Evolutionary conservation across 208 protist genomes (phyloP).

Genomic region (Trypanosoma grayi): DNA sequence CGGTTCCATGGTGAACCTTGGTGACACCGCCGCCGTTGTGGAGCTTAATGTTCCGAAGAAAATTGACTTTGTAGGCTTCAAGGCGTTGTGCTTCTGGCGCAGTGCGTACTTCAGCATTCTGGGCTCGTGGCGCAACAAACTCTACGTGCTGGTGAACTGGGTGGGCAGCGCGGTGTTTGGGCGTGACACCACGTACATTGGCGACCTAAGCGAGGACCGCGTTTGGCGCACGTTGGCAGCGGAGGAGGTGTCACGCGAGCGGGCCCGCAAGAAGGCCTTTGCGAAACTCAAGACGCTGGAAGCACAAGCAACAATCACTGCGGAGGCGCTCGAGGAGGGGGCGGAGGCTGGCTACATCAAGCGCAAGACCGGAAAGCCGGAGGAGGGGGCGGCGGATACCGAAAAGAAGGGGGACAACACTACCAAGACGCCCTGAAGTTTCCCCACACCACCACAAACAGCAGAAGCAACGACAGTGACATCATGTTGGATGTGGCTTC

Average conservation of each 20-base stretch:
- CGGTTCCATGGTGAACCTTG: slow-evolving; percentile 79
- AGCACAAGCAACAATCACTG: slow-evolving; percentile 36
- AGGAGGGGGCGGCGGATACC: background rate
- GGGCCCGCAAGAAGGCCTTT: slow-evolving; percentile 37
- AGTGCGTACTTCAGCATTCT: slow-evolving; percentile 87
- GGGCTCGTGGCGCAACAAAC: slow-evolving; percentile 72
- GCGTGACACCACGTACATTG: slow-evolving; percentile 85
- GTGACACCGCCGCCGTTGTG: slow-evolving; percentile 49
- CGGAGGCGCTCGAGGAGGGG: slow-evolving; percentile 33
- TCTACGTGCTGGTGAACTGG: slow-evolving; percentile 88
- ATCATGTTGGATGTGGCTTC: too few relatives aligned
- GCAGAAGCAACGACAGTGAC: too few relatives aligned
- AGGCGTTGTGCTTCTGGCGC: slow-evolving; percentile 81
- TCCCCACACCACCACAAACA: too few relatives aligned
- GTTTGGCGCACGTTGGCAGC: slow-evolving; percentile 57
- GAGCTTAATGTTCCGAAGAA: slow-evolving; percentile 17
- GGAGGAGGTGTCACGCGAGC: slow-evolving; percentile 61
- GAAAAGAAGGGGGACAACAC: background rate
- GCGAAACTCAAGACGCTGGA: slow-evolving; percentile 45
- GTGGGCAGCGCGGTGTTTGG: slow-evolving; percentile 72
- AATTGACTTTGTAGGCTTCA: slow-evolving; percentile 71
- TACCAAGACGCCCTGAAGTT: background rate
- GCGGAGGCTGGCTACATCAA: slow-evolving; percentile 36
- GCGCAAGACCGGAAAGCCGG: slow-evolving; percentile 23
- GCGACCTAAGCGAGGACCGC: slow-evolving; percentile 72